A percentile compares a stretch with the other conserved stretches of the same genome.
These are phyloP conservation scores for Elsinoe necatrix DNA, from an alignment of 2,329 filamentous ascomycete genomes.

Conservation along the genomic window DNA sequence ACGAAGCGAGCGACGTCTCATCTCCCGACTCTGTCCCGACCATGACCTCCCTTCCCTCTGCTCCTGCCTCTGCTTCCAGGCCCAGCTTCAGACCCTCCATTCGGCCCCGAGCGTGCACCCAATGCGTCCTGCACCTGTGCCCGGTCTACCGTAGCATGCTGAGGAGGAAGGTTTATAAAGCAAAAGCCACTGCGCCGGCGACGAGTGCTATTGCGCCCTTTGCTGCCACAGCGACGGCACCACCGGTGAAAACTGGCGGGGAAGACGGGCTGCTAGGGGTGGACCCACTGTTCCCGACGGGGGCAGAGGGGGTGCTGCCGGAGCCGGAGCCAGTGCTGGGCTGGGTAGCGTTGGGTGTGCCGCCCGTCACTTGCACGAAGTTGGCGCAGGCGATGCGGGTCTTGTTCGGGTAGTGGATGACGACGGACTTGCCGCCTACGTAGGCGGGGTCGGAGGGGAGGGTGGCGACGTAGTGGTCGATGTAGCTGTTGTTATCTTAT, in stretches of 20 bases:
- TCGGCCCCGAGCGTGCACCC: no score
- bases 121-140: no score
- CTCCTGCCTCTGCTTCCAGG: not conserved
- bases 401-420: conserved; percentile 46
- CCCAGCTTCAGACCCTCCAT: no score
- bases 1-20: not conserved
- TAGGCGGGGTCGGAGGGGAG: conserved; percentile 35
- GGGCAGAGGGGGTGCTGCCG: not conserved
- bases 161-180: not conserved
- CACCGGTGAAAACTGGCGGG: not conserved
- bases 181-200: conserved; percentile 1
- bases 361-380: conserved; percentile 1
- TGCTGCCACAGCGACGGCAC: not conserved
- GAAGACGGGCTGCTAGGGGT: not conserved
- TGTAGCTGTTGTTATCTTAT: conserved; percentile 32
- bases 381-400: conserved; percentile 47
- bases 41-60: not conserved
- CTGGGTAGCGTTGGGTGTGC: not conserved
- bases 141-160: no score
- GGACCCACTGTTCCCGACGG: not conserved
- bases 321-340: not conserved
- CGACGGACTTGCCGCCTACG: conserved; percentile 47
- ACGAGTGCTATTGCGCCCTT: not conserved
- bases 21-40: not conserved
- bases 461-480: conserved; percentile 44